Evolutionary conservation across 1,284 basidiomycete species (phyloP), one percentile per base, ranked within the genome.

Genomic region (Termitomyces sp.): DNA sequence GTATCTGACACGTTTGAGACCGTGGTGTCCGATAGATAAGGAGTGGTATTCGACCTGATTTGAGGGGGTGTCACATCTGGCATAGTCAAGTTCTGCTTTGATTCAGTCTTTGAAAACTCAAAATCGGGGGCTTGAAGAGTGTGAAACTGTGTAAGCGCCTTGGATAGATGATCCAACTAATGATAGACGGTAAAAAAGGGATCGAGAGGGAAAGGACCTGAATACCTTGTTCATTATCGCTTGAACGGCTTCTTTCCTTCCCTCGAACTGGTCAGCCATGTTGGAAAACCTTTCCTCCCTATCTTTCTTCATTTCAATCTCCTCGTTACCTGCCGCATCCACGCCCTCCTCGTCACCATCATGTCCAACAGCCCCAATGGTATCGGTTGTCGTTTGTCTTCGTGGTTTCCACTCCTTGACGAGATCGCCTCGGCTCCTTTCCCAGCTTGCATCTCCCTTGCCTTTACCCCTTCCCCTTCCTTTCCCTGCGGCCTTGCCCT

Each of bases 221-320:
- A 35, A 19, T 53, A 85, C 87, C 76, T 86, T 87, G 63, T 64
- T 64, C 87, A 90, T 88, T 34, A 90, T 84, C 35, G 73, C 76
- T 49, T 81, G 76, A 26, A 88, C 85, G 31, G 80, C 78, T 50
- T 79, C 75, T 62, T 82, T 86, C 44, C 84, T 75, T 13, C 81
- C 81, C 49, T 78, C 75, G 64, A 90, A 89, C 59, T 81, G 79
- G 54, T 80, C 75, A 8, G 83, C 76, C 34, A 88, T 70, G 54
- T 73, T 80, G 7, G 78, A 74, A 64, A 89, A 89, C 61, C 87
- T 82, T 49, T 78, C 78, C 56, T 85, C 83, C 53, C 81, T 73
- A 40, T 72, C 70, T 55, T 66, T 72, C 56, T 72, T 73, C 43
- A 67, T 70, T 56, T 73, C 72, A 33, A 72, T 71, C 56, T 77